Base-by-base conservation (phyloP, 1,284 basidiomycete species). In the Naganishia sp. region DNA sequence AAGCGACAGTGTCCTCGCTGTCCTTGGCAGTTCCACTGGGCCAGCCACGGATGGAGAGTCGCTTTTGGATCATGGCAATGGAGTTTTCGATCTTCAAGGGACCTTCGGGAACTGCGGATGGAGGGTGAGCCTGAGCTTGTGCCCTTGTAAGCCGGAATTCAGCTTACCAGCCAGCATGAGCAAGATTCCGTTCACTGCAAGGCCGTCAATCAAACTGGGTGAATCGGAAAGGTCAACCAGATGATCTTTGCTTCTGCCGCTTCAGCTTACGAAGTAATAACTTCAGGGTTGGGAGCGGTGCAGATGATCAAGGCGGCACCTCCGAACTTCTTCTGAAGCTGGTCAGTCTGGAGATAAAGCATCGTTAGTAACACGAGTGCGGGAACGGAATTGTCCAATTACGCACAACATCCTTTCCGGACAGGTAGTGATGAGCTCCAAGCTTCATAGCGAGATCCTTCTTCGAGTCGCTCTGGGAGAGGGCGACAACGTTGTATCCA, bases 281-380 rank as follows among this genome's bases (percentile, higher is more conserved):
- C 70, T 21, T 78, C 72, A 1, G 75, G 64, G 51, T 68, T 70
- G 9, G 79, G 79, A 0, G 79, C 79, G 32, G 78, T 81, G 42
- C 72, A 73, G 25, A 67, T 57, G 53, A 69, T 63, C 45, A 76
- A 66, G 25, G 75, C 74, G 11, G 80, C 80, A 18, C 78, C 80
- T 13, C 81, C 81, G 41, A 81, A 67, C 72, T 81, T 77, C 53
- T 76, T 65, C 81, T 74, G n/a, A 75, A 77, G 1, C 79, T 76
- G 32, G 4, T 51, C 46, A 32, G 57, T 41, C 57, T 61, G 21
- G 35, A 13, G 13, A 39, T 3, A 39, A 1, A 39, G 7, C 35
- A 9, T 39, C 7, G 7, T 39, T 39, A 9, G 13, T 2, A 10
- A 3, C 13, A 10, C 35, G 7, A 0, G 7, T 39, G 13, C 35